phyloP scores from a whole-genome alignment of 495 filamentous ascomycete genomes.

The Cercophora scortea region DNA sequence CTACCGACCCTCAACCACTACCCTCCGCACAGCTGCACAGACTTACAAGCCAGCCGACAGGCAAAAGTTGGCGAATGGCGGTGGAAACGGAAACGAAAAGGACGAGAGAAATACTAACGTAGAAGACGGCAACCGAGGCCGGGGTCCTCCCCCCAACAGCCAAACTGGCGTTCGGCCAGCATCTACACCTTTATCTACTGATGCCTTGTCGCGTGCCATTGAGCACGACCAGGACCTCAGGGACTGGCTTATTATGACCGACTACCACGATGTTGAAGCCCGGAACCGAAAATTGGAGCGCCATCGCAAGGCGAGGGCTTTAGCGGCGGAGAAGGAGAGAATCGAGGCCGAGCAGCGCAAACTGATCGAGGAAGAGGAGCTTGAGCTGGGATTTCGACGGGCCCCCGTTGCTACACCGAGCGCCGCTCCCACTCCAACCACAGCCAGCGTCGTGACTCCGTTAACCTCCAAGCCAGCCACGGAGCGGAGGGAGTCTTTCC shows the following conservation, averaged over 20 bases:
- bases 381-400: slow-evolving; percentile 11
- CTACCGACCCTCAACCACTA: neutral
- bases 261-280: slow-evolving; percentile 45
- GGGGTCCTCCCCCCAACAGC: too few relatives aligned
- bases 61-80: neutral
- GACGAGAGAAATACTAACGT: neutral
- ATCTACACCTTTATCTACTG: neutral
- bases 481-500: neutral
- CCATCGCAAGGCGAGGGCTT: slow-evolving; percentile 32
- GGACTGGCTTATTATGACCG: slow-evolving; percentile 55
- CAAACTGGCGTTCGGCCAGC: too few relatives aligned
- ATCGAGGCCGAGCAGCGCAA: slow-evolving; percentile 29
- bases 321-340: slow-evolving; percentile 32
- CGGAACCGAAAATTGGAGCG: slow-evolving; percentile 39
- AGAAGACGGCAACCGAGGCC: neutral
- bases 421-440: slow-evolving; percentile 5
- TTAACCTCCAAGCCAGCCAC: neutral
- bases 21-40: neutral
- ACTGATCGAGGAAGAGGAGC: slow-evolving; percentile 21
- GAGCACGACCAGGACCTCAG: slow-evolving; percentile 38
- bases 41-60: neutral
- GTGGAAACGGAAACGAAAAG: neutral
- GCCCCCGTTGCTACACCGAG: neutral
- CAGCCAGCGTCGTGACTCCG: slow-evolving; percentile 9
- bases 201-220: slow-evolving; percentile 11